These are phyloP conservation scores for Neurospora tetrasperma DNA, from an alignment of 495 filamentous ascomycete genomes.

Conservation along the genomic window DNA sequence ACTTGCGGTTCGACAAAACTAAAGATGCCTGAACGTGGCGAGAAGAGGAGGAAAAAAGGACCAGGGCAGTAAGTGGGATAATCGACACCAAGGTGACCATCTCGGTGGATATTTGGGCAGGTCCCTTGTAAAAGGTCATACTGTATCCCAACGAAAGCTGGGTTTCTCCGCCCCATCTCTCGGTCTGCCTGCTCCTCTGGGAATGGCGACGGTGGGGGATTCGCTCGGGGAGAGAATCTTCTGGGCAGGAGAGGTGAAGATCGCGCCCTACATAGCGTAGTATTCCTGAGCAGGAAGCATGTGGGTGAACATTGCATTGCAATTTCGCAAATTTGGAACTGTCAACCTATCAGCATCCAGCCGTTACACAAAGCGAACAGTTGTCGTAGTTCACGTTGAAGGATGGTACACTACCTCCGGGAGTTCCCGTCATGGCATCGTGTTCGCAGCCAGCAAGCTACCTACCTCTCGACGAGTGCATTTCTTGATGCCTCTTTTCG, in stretches of 20 bases:
- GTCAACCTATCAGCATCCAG: neutral
- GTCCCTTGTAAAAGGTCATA: neutral
- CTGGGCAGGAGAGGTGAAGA: neutral
- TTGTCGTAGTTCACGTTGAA: neutral
- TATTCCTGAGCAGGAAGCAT: neutral
- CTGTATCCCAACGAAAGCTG: neutral
- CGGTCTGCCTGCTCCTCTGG: constrained; percentile 2
- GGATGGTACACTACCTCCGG: neutral
- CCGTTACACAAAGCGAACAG: neutral
- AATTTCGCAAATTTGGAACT: neutral
- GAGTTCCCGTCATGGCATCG: neutral
- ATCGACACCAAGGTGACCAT: neutral
- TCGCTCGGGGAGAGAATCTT: neutral
- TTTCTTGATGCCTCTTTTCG: neutral
- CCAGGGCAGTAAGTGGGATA: neutral
- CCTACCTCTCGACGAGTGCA: neutral
- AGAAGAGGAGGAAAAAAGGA: too few species aligned
- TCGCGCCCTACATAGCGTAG: neutral
- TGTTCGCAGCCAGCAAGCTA: neutral
- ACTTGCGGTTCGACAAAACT: neutral
- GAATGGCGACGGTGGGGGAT: neutral
- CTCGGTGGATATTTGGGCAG: neutral
- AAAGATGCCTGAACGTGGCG: too few species aligned
- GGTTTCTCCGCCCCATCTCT: neutral
- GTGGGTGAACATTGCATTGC: neutral